These are phyloP conservation scores for Lachancea thermotolerans DNA, from an alignment of 805 yeast species.

Conservation along the genomic window DNA sequence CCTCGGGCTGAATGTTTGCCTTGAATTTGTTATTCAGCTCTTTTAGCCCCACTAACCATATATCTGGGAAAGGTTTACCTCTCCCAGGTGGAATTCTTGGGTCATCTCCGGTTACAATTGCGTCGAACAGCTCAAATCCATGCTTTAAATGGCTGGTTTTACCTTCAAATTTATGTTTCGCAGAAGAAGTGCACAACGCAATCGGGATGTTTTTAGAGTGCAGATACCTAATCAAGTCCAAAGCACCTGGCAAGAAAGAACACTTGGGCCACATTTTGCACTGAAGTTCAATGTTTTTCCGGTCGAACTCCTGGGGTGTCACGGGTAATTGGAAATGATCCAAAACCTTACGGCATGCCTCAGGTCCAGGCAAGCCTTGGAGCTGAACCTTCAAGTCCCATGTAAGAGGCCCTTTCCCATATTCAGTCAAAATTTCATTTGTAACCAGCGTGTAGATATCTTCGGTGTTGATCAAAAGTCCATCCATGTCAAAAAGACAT, in stretches of 20 bases:
- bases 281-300: slow-evolving; percentile 46
- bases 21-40: slow-evolving; percentile 53
- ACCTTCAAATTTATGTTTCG: slow-evolving; percentile 47
- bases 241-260: slow-evolving; percentile 77
- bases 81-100: slow-evolving; percentile 71
- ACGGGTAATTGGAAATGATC: slow-evolving; percentile 62
- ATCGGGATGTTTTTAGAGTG: slow-evolving; percentile 56
- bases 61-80: slow-evolving; percentile 93
- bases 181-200: slow-evolving; percentile 87
- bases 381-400: slow-evolving; percentile 86
- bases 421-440: slow-evolving; percentile 55
- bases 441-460: slow-evolving; percentile 80
- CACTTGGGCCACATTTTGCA: slow-evolving; percentile 53
- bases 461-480: slow-evolving; percentile 86
- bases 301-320: slow-evolving; percentile 58
- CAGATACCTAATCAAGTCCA: slow-evolving; percentile 54
- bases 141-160: slow-evolving; percentile 66
- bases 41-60: slow-evolving; percentile 77
- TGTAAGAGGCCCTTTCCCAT: slow-evolving; percentile 72
- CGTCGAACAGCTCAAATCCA: slow-evolving; percentile 63
- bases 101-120: slow-evolving; percentile 85
- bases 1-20: slow-evolving; percentile 53
- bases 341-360: slow-evolving; percentile 58
- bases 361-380: slow-evolving; percentile 88
- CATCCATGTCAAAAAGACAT: slow-evolving; percentile 77